phyloP scores from a whole-genome alignment of 2,329 filamentous ascomycete genomes.

The Apiospora kogelbergensis region DNA sequence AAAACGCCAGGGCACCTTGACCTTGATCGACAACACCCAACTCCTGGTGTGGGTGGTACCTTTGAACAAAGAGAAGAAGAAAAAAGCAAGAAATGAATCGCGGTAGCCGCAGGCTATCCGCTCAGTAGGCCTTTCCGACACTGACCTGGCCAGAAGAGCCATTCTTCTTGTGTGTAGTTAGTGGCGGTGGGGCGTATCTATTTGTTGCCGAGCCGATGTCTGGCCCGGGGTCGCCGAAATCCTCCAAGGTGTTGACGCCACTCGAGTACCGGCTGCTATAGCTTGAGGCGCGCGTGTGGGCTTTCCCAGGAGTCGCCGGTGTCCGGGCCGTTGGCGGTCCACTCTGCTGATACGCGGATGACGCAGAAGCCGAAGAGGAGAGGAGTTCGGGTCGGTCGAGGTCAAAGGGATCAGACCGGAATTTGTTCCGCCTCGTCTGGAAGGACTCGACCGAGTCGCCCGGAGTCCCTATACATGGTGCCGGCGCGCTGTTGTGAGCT shows the following conservation, averaged over 20 bases:
- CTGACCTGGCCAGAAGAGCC: constrained; percentile 26
- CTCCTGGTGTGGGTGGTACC: neutral
- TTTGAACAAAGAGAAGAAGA: neutral
- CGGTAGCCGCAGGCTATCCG: neutral
- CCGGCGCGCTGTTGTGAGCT: constrained; percentile 32
- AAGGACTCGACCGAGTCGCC: constrained; percentile 41
- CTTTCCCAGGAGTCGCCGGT: constrained; percentile 28
- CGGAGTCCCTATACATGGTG: constrained; percentile 45
- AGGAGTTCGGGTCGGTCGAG: constrained; percentile 55
- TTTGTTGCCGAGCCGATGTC: constrained; percentile 46
- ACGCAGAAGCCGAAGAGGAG: constrained; percentile 26
- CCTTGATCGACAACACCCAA: neutral
- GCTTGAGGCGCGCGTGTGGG: constrained; percentile 39
- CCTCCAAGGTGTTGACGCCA: constrained; percentile 42
- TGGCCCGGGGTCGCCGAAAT: constrained; percentile 55
- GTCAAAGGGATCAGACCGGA: constrained; percentile 65
- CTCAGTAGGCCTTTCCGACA: constrained; percentile 33
- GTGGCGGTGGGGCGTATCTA: constrained; percentile 29
- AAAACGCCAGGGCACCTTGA: neutral
- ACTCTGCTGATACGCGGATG: constrained; percentile 19
- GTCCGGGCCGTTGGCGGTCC: constrained; percentile 20
- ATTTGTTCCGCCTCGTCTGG: constrained; percentile 51
- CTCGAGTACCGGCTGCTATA: constrained; percentile 47
- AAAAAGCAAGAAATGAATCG: neutral
- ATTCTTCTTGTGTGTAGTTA: constrained; percentile 21